Conservation (phyloP, 345 rosid species). For the Conringia planisiliqua region DNA sequence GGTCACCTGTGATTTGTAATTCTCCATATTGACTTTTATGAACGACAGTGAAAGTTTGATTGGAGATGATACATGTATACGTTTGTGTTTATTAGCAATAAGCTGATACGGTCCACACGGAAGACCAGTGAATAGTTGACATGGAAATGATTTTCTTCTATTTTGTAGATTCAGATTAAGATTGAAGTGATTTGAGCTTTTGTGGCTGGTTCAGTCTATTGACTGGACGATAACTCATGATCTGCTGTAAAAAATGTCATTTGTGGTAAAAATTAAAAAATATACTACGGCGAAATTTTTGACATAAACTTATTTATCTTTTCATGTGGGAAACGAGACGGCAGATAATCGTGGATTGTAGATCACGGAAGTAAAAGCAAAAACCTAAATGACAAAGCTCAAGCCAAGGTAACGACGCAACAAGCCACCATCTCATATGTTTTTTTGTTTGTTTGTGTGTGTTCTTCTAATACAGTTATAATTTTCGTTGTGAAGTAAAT, state of each 20-base stretch:
- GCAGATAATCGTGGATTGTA: background rate
- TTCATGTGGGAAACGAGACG: background rate
- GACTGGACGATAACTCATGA: background rate
- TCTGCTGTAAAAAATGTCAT: background rate
- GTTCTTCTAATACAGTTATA: too few species aligned
- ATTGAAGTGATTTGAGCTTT: background rate
- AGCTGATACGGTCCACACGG: background rate
- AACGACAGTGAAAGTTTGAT: background rate
- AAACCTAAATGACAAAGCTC: background rate
- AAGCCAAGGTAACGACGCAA: background rate
- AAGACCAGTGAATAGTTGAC: background rate
- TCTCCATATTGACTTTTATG: background rate
- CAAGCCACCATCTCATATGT: background rate
- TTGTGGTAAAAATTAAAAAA: background rate
- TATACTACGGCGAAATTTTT: background rate
- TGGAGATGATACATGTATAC: background rate
- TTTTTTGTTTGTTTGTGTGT: background rate
- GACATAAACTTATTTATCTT: background rate
- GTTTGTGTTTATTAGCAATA: background rate
- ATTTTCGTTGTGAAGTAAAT: background rate
- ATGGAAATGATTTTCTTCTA: background rate
- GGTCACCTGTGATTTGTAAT: background rate
- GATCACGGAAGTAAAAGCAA: background rate
- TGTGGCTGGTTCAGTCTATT: background rate
- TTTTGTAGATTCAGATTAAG: background rate